Evolutionary conservation across 2,329 filamentous ascomycete genomes (phyloP).

Genomic region (Diplocarpon rosae): DNA sequence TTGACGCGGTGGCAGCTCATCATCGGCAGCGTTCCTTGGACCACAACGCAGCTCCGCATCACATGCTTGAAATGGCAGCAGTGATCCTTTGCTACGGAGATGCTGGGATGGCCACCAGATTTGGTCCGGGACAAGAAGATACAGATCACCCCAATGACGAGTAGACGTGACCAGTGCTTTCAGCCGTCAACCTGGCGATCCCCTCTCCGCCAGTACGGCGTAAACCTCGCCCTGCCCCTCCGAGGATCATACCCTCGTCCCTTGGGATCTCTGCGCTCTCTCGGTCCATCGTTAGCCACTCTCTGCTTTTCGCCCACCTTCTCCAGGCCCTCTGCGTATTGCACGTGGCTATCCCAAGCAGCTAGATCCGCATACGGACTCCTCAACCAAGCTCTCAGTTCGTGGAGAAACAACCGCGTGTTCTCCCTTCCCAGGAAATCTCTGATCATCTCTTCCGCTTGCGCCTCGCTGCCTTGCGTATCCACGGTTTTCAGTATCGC

Average conservation of each 20-base stretch:
- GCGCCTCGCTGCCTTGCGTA: constrained; percentile 64
- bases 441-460: constrained; percentile 66
- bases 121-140: too few species aligned
- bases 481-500: constrained; percentile 76
- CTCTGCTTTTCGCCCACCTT: background rate
- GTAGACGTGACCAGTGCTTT: too few species aligned
- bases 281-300: background rate
- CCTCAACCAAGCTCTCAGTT: constrained; percentile 69
- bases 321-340: constrained; percentile 18
- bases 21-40: too few species aligned
- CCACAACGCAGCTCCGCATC: too few species aligned
- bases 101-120: too few species aligned
- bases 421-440: constrained; percentile 70
- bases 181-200: too few species aligned
- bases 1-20: too few species aligned
- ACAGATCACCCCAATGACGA: too few species aligned
- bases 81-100: too few species aligned
- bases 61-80: too few species aligned
- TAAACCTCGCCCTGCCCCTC: constrained; percentile 1
- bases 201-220: constrained; percentile 2
- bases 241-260: background rate
- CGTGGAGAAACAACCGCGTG: constrained; percentile 70
- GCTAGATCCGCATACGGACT: constrained; percentile 64
- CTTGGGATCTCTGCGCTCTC: background rate
- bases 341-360: constrained; percentile 56